Base-by-base conservation (phyloP, 2,329 filamentous ascomycete species). In the Exophiala oligosperma region DNA sequence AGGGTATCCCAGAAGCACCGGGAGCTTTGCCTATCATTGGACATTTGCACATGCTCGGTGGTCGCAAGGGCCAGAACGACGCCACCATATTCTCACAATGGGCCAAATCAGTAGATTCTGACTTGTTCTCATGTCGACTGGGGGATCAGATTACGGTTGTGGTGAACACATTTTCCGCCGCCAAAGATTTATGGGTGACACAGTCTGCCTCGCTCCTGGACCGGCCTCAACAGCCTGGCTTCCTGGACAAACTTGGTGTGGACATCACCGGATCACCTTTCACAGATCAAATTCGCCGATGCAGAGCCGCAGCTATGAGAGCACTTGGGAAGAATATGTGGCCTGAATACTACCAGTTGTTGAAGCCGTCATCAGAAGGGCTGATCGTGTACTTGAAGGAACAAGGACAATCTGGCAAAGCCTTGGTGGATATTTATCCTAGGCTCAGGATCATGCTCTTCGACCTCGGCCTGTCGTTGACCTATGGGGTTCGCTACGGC, bases 301-400 rank as follows among this genome's bases (percentile, higher is more conserved):
- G 55, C 43, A 47, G 55, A 14, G 32, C 26, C 2, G 55, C 55
- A 7, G 55, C 49, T 21, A 9, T 56, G 17, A 46, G 32, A 43
- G 54, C 48, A 24, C 54, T 57, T 17, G 54, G 54, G 5, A 52
- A 57, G 32, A 23, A 40, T 8, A 37, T 49, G 29, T 57, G 55
- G 55, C 55, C 49, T 6, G 23, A 24, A 7, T 57, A 57, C 41
- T 57, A 57, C 44, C 28, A 48, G 9, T 41, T 57, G 26, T 11
- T 57, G 23, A 49, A 57, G 32, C 55, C 55, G 9, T 47, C 40
- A 1, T 52, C 55, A 32, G 17, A 17, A 11, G 52, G 3, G 28
- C 52, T 29, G n/a, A 53, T n/a, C 26, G 14, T 24, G 49, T 17
- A 17, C 17, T 17, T 17, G 49, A 14, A 37, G 40, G 26, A 49